A percentile compares a stretch with the other conserved stretches of the same genome.
Evolutionary conservation across 805 yeast genomes (phyloP).

Genomic region (Candida orba): DNA sequence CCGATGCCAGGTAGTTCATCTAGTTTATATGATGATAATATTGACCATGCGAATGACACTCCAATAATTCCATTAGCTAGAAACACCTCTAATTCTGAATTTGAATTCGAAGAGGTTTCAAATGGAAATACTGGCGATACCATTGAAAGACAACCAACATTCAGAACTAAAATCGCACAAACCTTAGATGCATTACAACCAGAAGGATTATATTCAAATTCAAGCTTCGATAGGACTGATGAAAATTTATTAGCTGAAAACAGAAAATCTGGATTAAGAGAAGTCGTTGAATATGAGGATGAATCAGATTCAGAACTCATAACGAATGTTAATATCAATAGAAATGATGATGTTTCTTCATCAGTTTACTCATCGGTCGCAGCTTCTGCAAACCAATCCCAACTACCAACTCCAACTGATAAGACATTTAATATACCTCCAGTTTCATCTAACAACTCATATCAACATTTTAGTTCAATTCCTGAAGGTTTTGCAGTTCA

Average conservation of each 20-base stretch:
- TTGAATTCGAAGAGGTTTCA: not conserved
- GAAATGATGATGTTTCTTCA: conserved; percentile 15
- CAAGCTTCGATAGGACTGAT: conserved; percentile 10
- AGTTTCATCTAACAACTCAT: not conserved
- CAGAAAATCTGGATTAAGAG: conserved; percentile 1
- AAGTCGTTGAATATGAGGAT: conserved; percentile 1
- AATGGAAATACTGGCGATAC: not conserved
- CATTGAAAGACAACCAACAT: conserved; percentile 19
- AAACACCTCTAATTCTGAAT: not conserved
- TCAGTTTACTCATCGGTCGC: conserved; percentile 18
- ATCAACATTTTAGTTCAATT: conserved; percentile 5
- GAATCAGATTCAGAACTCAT: conserved; percentile 1
- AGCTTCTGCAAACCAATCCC: conserved; percentile 18
- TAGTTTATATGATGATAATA: not conserved
- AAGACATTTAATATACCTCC: not conserved
- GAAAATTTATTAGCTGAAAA: conserved; percentile 6
- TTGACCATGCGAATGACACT: too few relatives aligned
- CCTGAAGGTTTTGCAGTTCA: conserved; percentile 11
- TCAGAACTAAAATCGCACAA: conserved; percentile 22
- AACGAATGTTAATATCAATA: not conserved
- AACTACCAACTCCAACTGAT: conserved; percentile 11
- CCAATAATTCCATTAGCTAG: not conserved
- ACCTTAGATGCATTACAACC: conserved; percentile 20
- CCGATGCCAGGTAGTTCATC: conserved; percentile 21
- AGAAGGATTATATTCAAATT: conserved; percentile 8